Evolutionary conservation across 768 basidiomycete species (phyloP).

Genomic region (Tricholoma bakamatsutake): DNA sequence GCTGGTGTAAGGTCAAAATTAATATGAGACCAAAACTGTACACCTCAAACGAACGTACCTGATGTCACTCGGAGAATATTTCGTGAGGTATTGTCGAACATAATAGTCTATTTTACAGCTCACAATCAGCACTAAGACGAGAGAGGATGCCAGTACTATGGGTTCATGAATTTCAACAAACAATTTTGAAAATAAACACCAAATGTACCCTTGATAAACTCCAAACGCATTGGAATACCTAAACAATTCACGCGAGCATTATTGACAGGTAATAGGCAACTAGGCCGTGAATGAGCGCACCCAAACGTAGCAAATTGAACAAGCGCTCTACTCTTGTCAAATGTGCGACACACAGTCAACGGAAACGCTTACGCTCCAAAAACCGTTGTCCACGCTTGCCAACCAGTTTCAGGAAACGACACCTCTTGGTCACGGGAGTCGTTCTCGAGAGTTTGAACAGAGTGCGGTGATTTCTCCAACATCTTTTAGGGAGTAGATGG

Average conservation of each 20-base stretch:
- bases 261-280: background rate
- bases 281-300: slow-evolving; percentile 1
- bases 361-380: background rate
- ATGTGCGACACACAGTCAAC: background rate
- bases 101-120: slow-evolving; percentile 9
- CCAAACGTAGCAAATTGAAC: slow-evolving; percentile 16
- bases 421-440: background rate
- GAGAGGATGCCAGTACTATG: background rate
- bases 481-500: background rate
- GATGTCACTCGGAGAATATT: slow-evolving; percentile 15
- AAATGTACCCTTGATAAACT: slow-evolving; percentile 16
- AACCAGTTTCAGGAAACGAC: background rate
- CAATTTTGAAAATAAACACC: background rate
- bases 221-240: slow-evolving; percentile 12
- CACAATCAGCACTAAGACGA: background rate
- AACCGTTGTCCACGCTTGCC: background rate
- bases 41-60: slow-evolving; percentile 5
- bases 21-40: background rate
- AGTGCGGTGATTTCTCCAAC: background rate
- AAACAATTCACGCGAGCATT: background rate
- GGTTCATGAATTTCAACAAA: background rate
- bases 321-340: slow-evolving; percentile 4
- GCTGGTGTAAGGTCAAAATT: slow-evolving; percentile 10
- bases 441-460: background rate
- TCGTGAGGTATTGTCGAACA: slow-evolving; percentile 18